Base-by-base conservation (phyloP, 1,139 yeast genomes). In the Blastobotrys elegans region DNA sequence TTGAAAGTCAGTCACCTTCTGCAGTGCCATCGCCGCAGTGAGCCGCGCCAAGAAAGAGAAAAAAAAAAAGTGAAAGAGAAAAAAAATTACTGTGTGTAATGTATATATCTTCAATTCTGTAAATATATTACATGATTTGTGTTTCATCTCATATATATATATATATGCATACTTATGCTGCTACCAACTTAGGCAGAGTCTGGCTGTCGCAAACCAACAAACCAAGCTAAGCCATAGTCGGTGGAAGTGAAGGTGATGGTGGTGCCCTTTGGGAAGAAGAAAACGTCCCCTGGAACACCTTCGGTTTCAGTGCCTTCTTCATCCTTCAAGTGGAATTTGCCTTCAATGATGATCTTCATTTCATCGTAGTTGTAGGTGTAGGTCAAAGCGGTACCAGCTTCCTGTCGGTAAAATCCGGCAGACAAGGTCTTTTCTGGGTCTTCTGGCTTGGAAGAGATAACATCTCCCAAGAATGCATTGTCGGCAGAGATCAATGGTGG, bases 321-420 rank as follows among this genome's bases (percentile, higher is more conserved):
- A 57, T 82, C 88, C 46, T 77, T 61, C 56, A 82, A 71, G 49
- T 70, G 70, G 71, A 77, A 79, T 59, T 77, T 80, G 53, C 87
- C 87, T 62, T 80, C 84, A 56, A 81, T 69, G 61, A 80, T 74
- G 58, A 82, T 72, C 68, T 82, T 82, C 84, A 79, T 80, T 69
- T 82, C 88, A 61, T 82, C 87, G 65, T 80, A 82, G 60, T 69
- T 69, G 66, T 82, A 82, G 48, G 71, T 67, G 73, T 80, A 82
- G 21, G 77, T 84, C 60, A 82, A 74, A 44, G 83, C 77, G 61
- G 78, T 81, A 50, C 87, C 87, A 53, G 71, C 70, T 63, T 79
- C 82, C 67, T 80, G 86, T 59, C 73, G 75, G 74, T 76, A 82
- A 68, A 82, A 81, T 39, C 88, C 88, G 62, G 82, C 73, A 14